These are phyloP conservation scores for Chrysochromulina tobinii DNA, from an alignment of 78 protist species.

Conservation along the genomic window DNA sequence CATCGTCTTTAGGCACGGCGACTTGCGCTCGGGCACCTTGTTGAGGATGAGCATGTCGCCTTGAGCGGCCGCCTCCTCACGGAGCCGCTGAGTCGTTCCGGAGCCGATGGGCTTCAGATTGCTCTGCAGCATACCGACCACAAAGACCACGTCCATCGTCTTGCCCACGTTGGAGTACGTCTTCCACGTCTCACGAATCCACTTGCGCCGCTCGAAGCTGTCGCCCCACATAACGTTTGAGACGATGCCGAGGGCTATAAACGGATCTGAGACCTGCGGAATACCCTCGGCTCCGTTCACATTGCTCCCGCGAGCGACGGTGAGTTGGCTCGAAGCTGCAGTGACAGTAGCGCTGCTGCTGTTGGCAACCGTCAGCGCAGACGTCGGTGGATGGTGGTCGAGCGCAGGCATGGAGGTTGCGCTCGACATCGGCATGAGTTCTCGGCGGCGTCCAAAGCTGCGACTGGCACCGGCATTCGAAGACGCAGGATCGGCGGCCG, in stretches of 20 bases:
- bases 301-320: no score
- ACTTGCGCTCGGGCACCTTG: neutral
- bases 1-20: slow-evolving; percentile 9
- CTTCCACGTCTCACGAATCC: neutral
- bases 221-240: neutral
- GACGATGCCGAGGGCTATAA: neutral
- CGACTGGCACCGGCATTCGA: no score
- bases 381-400: no score
- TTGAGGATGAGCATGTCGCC: neutral
- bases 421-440: no score
- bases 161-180: neutral
- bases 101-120: neutral
- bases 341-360: no score
- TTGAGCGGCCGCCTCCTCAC: neutral
- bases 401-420: no score
- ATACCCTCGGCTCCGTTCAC: no score
- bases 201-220: neutral
- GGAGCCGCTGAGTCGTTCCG: neutral
- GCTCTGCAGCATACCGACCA: neutral
- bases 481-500: no score
- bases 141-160: neutral
- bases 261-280: neutral
- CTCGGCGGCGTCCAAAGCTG: no score
- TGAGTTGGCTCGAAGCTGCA: no score
- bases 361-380: no score